Conservation (phyloP, 176 grass and related monocot species). For the maize (Zea mays) region Zm-B73-REFERENCE-NAM-5.0 NC_050104.1:15004501-15005000, state of each 20-base stretch:
- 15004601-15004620: no score
- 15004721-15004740: neutral
- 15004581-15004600: neutral
- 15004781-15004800: constrained; percentile 14
- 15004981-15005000: constrained; percentile 29
- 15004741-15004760: constrained; percentile 23
- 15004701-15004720: constrained; percentile 25
- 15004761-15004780: neutral
- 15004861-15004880: constrained; percentile 19
- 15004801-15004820: constrained; percentile 28
- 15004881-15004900: no score
- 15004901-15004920: neutral
- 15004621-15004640: neutral
- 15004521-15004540: neutral
- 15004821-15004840: neutral
- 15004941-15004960: neutral
- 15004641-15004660: neutral
- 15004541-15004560: neutral
- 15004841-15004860: constrained; percentile 12
- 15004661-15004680: neutral
- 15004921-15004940: neutral
- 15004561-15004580: neutral
- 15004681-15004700: constrained; percentile 13
- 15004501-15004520: constrained; percentile 6
- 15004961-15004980: constrained; percentile 36